Evolutionary conservation across 1,139 yeast species (phyloP).

Genomic region (Candida pseudoviswanathii): DNA sequence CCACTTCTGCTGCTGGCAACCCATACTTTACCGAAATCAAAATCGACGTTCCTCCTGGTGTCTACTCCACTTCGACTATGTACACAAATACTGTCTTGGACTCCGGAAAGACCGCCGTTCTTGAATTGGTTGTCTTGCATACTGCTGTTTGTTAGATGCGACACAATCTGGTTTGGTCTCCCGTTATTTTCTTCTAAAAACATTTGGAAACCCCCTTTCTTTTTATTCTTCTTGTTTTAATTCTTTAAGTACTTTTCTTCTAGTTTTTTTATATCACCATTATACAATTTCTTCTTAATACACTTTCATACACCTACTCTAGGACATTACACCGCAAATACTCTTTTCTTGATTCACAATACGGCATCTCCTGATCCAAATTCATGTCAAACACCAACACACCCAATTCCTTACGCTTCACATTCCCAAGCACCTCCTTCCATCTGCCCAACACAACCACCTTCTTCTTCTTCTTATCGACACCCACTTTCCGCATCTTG

Average conservation of each 20-base stretch:
- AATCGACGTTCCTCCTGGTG: constrained; percentile 24
- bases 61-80: constrained; percentile 27
- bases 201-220: neutral
- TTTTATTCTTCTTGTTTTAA: neutral
- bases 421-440: constrained; percentile 10
- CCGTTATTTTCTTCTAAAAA: neutral
- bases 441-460: constrained; percentile 5
- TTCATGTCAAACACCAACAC: constrained; percentile 14
- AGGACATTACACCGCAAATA: constrained; percentile 12
- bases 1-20: neutral
- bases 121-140: constrained; percentile 35
- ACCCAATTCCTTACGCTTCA: constrained; percentile 13
- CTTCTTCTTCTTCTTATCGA: constrained; percentile 6
- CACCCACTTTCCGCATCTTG: constrained; percentile 6
- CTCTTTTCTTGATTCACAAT: constrained; percentile 16
- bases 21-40: constrained; percentile 13
- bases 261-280: neutral
- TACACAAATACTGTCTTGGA: constrained; percentile 25
- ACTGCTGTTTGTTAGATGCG: constrained; percentile 25
- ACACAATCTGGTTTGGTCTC: neutral
- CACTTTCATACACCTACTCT: neutral
- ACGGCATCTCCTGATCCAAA: constrained; percentile 12
- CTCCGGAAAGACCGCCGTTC: constrained; percentile 32
- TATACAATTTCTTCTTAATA: neutral
- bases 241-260: neutral